Conservation (phyloP, 352 stramenopile species). For the Phytophthora ramorum region DNA sequence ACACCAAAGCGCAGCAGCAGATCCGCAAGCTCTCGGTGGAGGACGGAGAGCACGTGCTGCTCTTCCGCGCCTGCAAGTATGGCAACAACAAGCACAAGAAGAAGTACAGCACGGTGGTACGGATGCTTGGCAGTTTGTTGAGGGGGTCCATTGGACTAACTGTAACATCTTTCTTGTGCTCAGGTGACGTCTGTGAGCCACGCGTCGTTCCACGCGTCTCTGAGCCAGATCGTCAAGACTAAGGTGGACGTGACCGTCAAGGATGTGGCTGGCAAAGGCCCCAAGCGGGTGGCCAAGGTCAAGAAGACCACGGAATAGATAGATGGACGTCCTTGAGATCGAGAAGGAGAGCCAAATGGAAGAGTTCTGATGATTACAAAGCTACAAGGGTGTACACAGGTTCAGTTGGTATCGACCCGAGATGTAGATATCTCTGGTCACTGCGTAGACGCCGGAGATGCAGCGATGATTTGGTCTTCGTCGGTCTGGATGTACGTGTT, state of each 20-base stretch:
- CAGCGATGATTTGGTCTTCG: constrained; percentile 62
- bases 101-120: constrained; percentile 82
- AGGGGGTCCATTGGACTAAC: constrained; percentile 4
- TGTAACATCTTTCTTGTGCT: constrained; percentile 12
- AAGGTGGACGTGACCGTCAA: constrained; percentile 51
- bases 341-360: constrained; percentile 30
- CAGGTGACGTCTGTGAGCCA: constrained; percentile 70
- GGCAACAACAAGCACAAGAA: constrained; percentile 91
- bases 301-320: constrained; percentile 79
- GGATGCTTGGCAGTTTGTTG: neutral
- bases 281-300: constrained; percentile 51
- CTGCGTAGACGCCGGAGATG: constrained; percentile 46
- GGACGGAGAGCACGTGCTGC: constrained; percentile 63
- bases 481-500: constrained; percentile 44
- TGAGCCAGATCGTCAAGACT: constrained; percentile 78
- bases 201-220: constrained; percentile 68
- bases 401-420: constrained; percentile 4
- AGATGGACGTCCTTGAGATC: constrained; percentile 26
- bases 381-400: constrained; percentile 19
- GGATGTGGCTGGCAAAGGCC: constrained; percentile 32
- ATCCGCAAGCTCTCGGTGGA: constrained; percentile 46
- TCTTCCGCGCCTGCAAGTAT: constrained; percentile 81
- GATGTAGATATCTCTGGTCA: constrained; percentile 22
- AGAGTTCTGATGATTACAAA: constrained; percentile 41
- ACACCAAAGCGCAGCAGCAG: constrained; percentile 42